Base-by-base conservation (phyloP, 164 flowering plant species). In the Liriodendron chinense region DNA sequence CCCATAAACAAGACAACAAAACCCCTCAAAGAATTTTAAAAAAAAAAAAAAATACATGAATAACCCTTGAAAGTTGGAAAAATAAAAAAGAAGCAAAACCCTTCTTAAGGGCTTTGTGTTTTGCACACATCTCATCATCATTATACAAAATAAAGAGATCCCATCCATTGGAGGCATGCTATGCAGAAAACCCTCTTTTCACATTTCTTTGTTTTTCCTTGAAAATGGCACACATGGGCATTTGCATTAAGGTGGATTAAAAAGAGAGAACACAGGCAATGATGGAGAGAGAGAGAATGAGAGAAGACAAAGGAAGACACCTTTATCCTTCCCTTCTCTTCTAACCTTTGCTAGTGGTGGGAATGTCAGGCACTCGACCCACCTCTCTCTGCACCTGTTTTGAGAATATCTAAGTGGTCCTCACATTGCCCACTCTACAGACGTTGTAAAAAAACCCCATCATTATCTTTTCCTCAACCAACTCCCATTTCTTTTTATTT, bases 341-440 rank as follows among this genome's bases (percentile, higher is more conserved):
- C 69, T 53, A 28, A 67, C 21, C 69, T 67, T 67, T 67, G 69
- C 69, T 67, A 26, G 69, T 28, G 69, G 69, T 67, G 69, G 69
- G 47, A 67, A 67, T 67, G 69, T 67, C 69, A 67, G 69, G 69
- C 69, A 67, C 47, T 67, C 69, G 47, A 28, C 69, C 26, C 69
- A 24, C 59, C 18, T 67, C 69, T 64, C 67, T 26, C 69, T 14
- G 18, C 59, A 53, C 8, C 43, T 18, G 18, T 67, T 25, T 53
- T 67, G 69, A 67, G 69, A 67, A 67, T 67, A 66, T 28, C 69
- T 18, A 4, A 14, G 69, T 67, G 69, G 69, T 67, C 69, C 69
- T 25, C 69, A 14, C 47, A n/a, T 20, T 20, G 16, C 28, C 47
- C 47, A 26, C 69, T 3, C 23, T 24, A 26, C 69, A 26, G 20